phyloP scores from a whole-genome alignment of 352 stramenopile species.

The Pythium myriotylum region DNA sequence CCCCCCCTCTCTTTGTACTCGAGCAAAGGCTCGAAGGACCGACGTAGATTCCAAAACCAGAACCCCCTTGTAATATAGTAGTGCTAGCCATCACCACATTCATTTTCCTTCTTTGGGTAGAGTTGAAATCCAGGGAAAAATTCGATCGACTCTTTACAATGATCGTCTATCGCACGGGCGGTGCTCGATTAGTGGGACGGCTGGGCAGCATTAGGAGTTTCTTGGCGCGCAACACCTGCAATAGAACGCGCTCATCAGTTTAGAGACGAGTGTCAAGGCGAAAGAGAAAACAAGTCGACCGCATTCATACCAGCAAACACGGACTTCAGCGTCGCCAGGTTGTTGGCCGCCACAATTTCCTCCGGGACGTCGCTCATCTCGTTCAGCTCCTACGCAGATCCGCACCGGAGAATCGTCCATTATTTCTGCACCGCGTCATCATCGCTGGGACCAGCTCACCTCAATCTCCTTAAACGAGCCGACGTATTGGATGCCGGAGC shows the following conservation, averaged over 20 bases:
- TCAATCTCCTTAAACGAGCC: slow-evolving; percentile 84
- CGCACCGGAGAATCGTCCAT: neutral
- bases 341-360: slow-evolving; percentile 78
- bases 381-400: slow-evolving; percentile 61
- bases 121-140: too few relatives aligned
- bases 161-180: neutral
- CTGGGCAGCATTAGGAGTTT: slow-evolving; percentile 3
- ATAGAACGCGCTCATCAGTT: neutral
- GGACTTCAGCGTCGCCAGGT: slow-evolving; percentile 65
- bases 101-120: neutral
- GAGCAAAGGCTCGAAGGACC: neutral
- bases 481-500: slow-evolving; percentile 57
- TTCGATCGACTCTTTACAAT: too few relatives aligned
- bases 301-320: slow-evolving; percentile 84
- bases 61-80: slow-evolving; percentile 4
- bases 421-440: neutral
- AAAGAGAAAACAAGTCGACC: too few relatives aligned
- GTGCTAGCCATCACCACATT: neutral
- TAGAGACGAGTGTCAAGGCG: too few relatives aligned
- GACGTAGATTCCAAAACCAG: slow-evolving; percentile 8
- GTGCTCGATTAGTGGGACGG: neutral
- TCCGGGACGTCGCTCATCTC: slow-evolving; percentile 80
- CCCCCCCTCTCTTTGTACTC: neutral
- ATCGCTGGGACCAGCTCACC: slow-evolving; percentile 29
- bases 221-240: slow-evolving; percentile 7